Evolutionary conservation across 805 yeast species (phyloP).

Genomic region (Cyberlindnera mrakii): DNA sequence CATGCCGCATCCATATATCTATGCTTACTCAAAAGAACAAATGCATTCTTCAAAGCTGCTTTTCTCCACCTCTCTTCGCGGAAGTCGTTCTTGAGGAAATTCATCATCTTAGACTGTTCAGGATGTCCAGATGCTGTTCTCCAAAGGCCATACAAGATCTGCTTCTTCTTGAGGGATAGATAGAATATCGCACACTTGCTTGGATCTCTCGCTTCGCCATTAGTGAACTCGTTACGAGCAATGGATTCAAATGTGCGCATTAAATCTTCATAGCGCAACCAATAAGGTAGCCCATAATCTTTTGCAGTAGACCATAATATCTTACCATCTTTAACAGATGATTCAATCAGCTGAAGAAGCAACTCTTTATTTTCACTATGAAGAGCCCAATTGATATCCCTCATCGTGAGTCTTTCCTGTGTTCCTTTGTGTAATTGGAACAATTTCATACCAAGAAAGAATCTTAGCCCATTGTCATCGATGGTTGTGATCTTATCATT

Average conservation of each 20-base stretch:
- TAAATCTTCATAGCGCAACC: conserved; percentile 51
- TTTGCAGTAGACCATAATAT: conserved; percentile 57
- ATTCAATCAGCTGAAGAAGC: conserved; percentile 43
- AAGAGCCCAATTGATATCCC: conserved; percentile 85
- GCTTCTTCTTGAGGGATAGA: conserved; percentile 72
- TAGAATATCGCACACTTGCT: conserved; percentile 67
- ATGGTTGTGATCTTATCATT: conserved; percentile 31
- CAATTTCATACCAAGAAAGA: conserved; percentile 63
- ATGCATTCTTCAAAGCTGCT: conserved; percentile 91
- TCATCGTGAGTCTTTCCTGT: conserved; percentile 55
- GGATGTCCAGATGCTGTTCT: conserved; percentile 65
- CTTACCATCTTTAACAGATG: conserved; percentile 31
- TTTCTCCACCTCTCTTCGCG: conserved; percentile 69
- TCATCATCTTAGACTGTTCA: conserved; percentile 78
- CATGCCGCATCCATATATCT: conserved; percentile 83
- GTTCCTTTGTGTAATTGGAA: conserved; percentile 47
- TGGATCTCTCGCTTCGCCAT: conserved; percentile 59
- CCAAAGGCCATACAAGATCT: conserved; percentile 78
- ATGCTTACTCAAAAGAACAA: conserved; percentile 83
- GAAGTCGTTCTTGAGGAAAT: conserved; percentile 74
- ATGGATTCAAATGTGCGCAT: conserved; percentile 53
- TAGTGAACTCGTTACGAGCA: conserved; percentile 67
- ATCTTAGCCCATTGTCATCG: conserved; percentile 58
- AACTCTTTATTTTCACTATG: conserved; percentile 76
- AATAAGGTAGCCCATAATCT: conserved; percentile 61